Evolutionary conservation across 1,139 yeast species (phyloP).

Genomic region (Saccharomyces hybrid): DNA sequence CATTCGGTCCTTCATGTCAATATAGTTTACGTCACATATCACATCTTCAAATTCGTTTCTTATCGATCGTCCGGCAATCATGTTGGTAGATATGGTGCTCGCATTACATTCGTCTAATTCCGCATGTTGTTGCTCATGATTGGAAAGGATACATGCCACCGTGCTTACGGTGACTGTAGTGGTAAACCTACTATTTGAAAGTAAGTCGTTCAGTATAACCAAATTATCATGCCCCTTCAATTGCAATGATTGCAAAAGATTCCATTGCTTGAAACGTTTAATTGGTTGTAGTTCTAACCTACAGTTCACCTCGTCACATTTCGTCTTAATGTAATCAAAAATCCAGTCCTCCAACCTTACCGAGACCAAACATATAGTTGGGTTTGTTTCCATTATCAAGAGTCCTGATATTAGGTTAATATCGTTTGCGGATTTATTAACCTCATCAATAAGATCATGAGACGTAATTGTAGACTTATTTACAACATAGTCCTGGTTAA

Average conservation of each 20-base stretch:
- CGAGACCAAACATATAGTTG: constrained; percentile 17
- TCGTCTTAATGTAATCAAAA: constrained; percentile 5
- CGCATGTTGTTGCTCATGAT: background rate
- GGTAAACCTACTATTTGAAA: constrained; percentile 1
- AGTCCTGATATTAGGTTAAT: constrained; percentile 11
- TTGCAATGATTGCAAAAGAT: constrained; percentile 1
- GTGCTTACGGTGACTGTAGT: constrained; percentile 8
- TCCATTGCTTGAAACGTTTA: constrained; percentile 8
- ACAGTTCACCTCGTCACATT: constrained; percentile 8
- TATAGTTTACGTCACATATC: background rate
- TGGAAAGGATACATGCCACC: constrained; percentile 8
- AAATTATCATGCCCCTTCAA: constrained; percentile 3
- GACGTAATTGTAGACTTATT: background rate
- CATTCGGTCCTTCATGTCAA: constrained; percentile 21
- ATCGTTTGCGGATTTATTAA: constrained; percentile 8
- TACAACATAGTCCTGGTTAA: constrained; percentile 12
- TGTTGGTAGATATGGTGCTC: background rate
- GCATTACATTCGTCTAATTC: background rate
- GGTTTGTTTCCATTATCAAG: constrained; percentile 10
- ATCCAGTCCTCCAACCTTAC: constrained; percentile 12
- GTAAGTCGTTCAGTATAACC: constrained; percentile 7
- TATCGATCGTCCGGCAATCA: background rate
- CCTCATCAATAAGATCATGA: background rate
- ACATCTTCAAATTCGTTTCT: background rate
- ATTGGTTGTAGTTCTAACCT: constrained; percentile 10